Evolutionary conservation across 192 early-diverging fungal species (phyloP).

Genomic region (Pilobolus umbonatus): DNA sequence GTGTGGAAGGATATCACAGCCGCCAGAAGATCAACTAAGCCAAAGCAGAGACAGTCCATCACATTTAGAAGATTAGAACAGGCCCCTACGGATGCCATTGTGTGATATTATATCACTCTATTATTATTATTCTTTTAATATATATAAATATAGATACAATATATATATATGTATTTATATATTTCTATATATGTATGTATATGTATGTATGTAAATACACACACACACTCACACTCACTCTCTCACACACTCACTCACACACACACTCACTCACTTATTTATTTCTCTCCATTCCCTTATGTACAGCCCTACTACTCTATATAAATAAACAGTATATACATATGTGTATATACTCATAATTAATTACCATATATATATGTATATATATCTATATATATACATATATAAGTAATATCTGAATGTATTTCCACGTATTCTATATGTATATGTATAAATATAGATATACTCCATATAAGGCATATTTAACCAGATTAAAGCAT

Average conservation of each 20-base stretch:
- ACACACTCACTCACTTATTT: no score
- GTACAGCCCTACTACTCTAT: conserved; percentile 5
- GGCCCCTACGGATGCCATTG: neutral
- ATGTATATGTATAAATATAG: no score
- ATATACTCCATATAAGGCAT: no score
- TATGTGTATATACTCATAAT: conserved; percentile 5
- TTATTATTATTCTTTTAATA: neutral
- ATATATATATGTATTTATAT: no score
- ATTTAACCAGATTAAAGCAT: neutral
- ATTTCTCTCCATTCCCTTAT: neutral
- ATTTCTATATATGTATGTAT: no score
- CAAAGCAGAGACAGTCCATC: neutral
- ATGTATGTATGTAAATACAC: no score
- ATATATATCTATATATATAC: no score
- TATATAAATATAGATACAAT: no score
- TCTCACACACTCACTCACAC: no score
- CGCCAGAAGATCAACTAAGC: conserved; percentile 10
- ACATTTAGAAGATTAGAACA: conserved; percentile 3
- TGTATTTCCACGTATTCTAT: no score
- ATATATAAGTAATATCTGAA: no score
- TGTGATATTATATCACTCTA: neutral
- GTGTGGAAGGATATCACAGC: conserved; percentile 28
- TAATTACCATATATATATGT: conserved; percentile 2
- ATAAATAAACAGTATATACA: conserved; percentile 3
- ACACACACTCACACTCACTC: no score